Evolutionary conservation across 148 eudicot genomes (phyloP), one percentile per base, ranked within the genome.

Genomic region (Dianthus caryophyllus): DNA sequence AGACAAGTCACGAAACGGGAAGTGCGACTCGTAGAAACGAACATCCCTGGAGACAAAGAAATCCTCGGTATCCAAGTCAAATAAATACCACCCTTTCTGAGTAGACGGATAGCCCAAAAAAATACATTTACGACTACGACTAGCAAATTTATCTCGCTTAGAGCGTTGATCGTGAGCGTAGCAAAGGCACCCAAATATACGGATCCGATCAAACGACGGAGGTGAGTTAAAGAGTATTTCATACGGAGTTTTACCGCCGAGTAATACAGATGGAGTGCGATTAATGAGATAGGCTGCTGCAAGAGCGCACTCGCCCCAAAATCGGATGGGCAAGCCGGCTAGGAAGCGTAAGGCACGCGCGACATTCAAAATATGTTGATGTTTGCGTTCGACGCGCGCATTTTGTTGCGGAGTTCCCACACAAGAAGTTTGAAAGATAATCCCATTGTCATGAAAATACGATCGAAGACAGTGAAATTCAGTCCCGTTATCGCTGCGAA

Each of bases 31-130:
- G 7, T 24, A 20, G 43, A 68, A 68, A 9, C 8, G 9, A 14
- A 68, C 71, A 38, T 68, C 71, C 3, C 64, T 31, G 41, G 71
- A 54, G 6, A 68, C 71, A 68, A 68, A 68, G 26, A 2, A 36
- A 2, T 56, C 36, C 12, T 50, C 49, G 0, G 30, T 12, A 2
- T 36, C 50, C 16, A 68, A 16, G 21, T 68, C 71, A 41, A 17
- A 68, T 12, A 68, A 14, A 24, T 55, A 55, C 63, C 71, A 54
- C 0, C 64, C 51, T n/a, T n/a, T n/a, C n/a, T n/a, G n/a, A n/a
- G n/a, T n/a, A n/a, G n/a, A n/a, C n/a, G n/a, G n/a, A n/a, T n/a
- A n/a, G n/a, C n/a, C n/a, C n/a, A n/a, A n/a, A n/a, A n/a, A n/a
- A n/a, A n/a, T n/a, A n/a, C n/a, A n/a, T n/a, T n/a, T n/a, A n/a